These are phyloP conservation scores for Musa itinerans DNA, from an alignment of 176 grass and related monocot species.

Conservation along the genomic window DNA sequence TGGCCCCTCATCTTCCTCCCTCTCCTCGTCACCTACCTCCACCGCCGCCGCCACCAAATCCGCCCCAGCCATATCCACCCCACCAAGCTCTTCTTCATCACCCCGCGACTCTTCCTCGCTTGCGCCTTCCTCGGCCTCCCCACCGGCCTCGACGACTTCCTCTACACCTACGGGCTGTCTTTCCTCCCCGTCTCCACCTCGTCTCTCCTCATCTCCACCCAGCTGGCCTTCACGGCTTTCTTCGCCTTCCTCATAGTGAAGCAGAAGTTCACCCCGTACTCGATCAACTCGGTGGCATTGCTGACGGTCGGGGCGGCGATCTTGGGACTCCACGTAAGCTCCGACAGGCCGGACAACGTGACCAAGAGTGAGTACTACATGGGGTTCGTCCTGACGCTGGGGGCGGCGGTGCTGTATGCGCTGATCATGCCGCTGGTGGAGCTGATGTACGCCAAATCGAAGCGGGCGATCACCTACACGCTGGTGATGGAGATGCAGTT, in stretches of 20 bases:
- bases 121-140: conserved; percentile 40
- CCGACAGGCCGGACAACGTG: conserved; percentile 46
- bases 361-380: conserved; percentile 35
- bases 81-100: conserved; percentile 31
- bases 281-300: conserved; percentile 66
- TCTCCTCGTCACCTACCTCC: conserved; percentile 36
- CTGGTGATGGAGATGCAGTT: conserved; percentile 85
- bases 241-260: conserved; percentile 65
- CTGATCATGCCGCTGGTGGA: conserved; percentile 57
- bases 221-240: conserved; percentile 69
- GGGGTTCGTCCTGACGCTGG: conserved; percentile 61
- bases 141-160: conserved; percentile 46
- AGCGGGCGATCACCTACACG: conserved; percentile 34
- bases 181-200: conserved; percentile 80
- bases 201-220: conserved; percentile 67
- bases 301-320: conserved; percentile 50
- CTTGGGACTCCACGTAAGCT: conserved; percentile 43
- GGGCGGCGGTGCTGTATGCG: conserved; percentile 45
- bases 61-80: background rate
- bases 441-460: conserved; percentile 31
- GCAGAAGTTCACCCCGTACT: conserved; percentile 65
- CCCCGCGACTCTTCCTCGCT: conserved; percentile 38
- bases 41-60: background rate
- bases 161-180: conserved; percentile 56
- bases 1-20: conserved; percentile 55